phyloP scores from a whole-genome alignment of 2,329 filamentous ascomycete genomes.

The Balansia obtecta region DNA sequence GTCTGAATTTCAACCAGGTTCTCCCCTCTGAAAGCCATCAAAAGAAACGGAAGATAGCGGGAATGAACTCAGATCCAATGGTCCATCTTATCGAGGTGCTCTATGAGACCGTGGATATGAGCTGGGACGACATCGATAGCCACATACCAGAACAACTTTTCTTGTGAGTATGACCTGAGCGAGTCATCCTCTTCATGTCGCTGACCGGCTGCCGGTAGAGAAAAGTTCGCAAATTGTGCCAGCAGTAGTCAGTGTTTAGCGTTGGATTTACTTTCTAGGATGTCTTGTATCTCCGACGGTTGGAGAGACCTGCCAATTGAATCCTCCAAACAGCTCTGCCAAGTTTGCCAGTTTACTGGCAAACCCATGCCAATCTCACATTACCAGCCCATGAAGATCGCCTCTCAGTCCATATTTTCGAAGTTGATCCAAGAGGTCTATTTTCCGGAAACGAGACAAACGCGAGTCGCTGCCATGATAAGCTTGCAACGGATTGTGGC shows the following conservation, averaged over 20 bases:
- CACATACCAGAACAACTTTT: conserved; percentile 25
- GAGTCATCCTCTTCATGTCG: not conserved
- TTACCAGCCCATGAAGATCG: conserved; percentile 17
- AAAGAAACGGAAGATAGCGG: conserved; percentile 20
- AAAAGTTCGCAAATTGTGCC: conserved; percentile 30
- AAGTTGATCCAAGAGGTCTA: conserved; percentile 30
- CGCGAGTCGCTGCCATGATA: conserved; percentile 59
- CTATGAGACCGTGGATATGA: conserved; percentile 18
- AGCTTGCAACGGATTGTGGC: conserved; percentile 55
- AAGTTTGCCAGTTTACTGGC: conserved; percentile 13
- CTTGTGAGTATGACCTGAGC: conserved; percentile 28
- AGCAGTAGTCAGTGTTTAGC: conserved; percentile 38
- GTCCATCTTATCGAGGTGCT: conserved; percentile 12
- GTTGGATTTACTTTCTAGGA: conserved; percentile 41
- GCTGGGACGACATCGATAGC: conserved; percentile 8
- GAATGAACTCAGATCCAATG: conserved; percentile 10
- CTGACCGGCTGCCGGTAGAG: conserved; percentile 16
- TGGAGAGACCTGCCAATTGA: not conserved
- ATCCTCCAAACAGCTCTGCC: conserved; percentile 8
- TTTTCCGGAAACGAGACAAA: conserved; percentile 43
- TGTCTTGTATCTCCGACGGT: conserved; percentile 21
- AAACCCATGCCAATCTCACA: not conserved
- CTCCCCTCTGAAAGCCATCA: conserved; percentile 6
- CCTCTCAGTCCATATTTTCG: conserved; percentile 31
- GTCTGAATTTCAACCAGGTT: conserved; percentile 14